Base-by-base conservation (phyloP, 495 filamentous ascomycete species). In the Penicillium pancosmium region DNA sequence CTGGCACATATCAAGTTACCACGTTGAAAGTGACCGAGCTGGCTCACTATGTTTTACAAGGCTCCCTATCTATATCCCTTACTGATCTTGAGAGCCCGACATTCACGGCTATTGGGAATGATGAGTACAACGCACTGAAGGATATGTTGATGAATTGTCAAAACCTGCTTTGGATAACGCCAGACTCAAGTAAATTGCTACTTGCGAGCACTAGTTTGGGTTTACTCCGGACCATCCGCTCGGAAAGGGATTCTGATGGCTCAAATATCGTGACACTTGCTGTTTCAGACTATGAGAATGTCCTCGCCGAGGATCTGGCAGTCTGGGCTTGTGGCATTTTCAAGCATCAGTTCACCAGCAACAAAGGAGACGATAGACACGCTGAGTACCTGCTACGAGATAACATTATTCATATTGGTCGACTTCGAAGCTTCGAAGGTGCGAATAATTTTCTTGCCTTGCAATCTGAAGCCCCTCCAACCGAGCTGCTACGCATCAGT, bases 161-260 rank as follows among this genome's bases (percentile, higher is more conserved):
- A 16, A 69, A 57, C 5, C 35, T 79, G 1, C 54, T 80, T 0
- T 80, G 78, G 78, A 52, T 80, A 2, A 80, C 68, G 1, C 55
- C 49, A n/a, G 57, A 61, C 11, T 15, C 52, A 2, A 21, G 31
- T 10, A 15, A 27, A 0, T 23, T 56, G 1, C 64, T 59, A 21
- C 55, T 58, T 10, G 19, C 61, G 16, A 52, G 43, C 23, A 69
- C 61, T 59, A 69, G 62, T 31, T 12, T 62, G 19, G 67, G 70
- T 51, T 36, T 73, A 11, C 54, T 70, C 21, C 63, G 69, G 16
- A 62, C 67, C 16, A 52, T 66, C 56, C 60, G 72, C 16, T 71
- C 63, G 66, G 70, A 73, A 50, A 55, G 66, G 25, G 62, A 69
- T 36, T 46, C 61, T 1, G 68, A 71, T 38, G 61, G 57, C 16